Evolutionary conservation across 495 filamentous ascomycete genomes (phyloP), one percentile per base, ranked within the genome.

Genomic region (Immersiella caudata): DNA sequence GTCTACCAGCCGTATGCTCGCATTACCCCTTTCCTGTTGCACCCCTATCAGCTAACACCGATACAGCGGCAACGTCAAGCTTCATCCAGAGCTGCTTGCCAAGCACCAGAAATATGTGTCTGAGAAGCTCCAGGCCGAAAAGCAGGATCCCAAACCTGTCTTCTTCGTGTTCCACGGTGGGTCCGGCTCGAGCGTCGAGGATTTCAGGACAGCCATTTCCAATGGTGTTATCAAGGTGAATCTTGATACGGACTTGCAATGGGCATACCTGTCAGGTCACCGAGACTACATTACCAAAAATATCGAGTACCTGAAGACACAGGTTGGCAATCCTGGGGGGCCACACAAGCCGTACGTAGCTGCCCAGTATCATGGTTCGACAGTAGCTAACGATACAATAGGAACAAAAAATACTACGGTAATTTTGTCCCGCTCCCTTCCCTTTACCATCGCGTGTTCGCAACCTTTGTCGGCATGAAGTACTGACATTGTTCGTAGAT

Each of bases 111-210:
- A 84, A 69, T 92, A 90, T 79, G 93, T 97, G 74, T 87, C 90
- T 79, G 87, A 93, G 84, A 82, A 93, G 85, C 73, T 83, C 14
- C 40, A 46, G 4, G 14, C 40, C 9, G 69, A 65, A 25, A 68
- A 85, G 70, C 79, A 82, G 68, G 88, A 92, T 68, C 84, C 89
- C 73, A 97, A 97, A 88, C 95, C 96, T 63, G 89, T 97, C 74
- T 97, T 96, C 88, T 90, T 99, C 79, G 95, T 99, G 78, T 99
- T 99, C 89, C 95, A 99, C 85, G 96, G 96, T 71, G 95, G 95
- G 69, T 94, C 91, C 64, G 96, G 95, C 67, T 94, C 90, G 59
- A 84, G 86, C 77, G 96, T 97, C 86, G 78, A 90, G 67, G 95
- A 98, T 82, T 98, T 89, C 85, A 84, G 77, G 60, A 86, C 92